phyloP scores from a whole-genome alignment of 352 stramenopile genomes.

The Phytophthora palmivora region DNA sequence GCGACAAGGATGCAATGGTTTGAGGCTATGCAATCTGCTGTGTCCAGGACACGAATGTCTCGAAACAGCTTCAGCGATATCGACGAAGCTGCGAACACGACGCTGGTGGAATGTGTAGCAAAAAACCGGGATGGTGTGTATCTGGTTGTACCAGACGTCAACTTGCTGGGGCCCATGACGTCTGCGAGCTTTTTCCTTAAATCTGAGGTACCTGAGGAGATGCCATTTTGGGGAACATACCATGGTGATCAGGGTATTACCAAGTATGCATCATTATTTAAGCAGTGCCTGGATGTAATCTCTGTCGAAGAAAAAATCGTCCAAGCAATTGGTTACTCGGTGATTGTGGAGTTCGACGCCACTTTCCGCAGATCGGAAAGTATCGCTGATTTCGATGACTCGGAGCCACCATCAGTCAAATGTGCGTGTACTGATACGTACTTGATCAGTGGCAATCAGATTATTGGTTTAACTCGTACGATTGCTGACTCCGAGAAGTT shows the following conservation, averaged over 20 bases:
- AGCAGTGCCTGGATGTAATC: slow-evolving; percentile 62
- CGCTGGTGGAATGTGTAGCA: slow-evolving; percentile 66
- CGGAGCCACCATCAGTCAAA: slow-evolving; percentile 43
- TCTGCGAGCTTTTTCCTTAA: slow-evolving; percentile 76
- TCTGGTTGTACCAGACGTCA: slow-evolving; percentile 64
- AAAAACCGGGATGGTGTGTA: slow-evolving; percentile 60
- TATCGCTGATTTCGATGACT: slow-evolving; percentile 34
- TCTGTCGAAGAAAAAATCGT: slow-evolving; percentile 69
- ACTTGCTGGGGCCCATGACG: slow-evolving; percentile 63
- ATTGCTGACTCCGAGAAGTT: slow-evolving; percentile 86
- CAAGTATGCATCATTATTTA: slow-evolving; percentile 80
- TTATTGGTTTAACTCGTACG: slow-evolving; percentile 80
- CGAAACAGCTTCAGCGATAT: slow-evolving; percentile 65
- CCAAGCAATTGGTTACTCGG: slow-evolving; percentile 74
- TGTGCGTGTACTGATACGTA: slow-evolving; percentile 84
- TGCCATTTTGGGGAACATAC: slow-evolving; percentile 84
- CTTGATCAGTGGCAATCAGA: slow-evolving; percentile 71
- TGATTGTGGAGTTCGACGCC: slow-evolving; percentile 81
- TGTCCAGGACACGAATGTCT: slow-evolving; percentile 49
- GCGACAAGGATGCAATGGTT: slow-evolving; percentile 65
- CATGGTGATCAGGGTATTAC: slow-evolving; percentile 64
- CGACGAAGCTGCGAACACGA: slow-evolving; percentile 67
- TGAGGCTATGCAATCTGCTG: slow-evolving; percentile 60
- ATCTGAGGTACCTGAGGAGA: slow-evolving; percentile 79
- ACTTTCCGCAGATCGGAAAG: slow-evolving; percentile 59